A percentile compares a stretch with the other conserved stretches of the same genome.
phyloP scores from a whole-genome alignment of 148 eudicot genomes.

The Fagopyrum tataricum region DNA sequence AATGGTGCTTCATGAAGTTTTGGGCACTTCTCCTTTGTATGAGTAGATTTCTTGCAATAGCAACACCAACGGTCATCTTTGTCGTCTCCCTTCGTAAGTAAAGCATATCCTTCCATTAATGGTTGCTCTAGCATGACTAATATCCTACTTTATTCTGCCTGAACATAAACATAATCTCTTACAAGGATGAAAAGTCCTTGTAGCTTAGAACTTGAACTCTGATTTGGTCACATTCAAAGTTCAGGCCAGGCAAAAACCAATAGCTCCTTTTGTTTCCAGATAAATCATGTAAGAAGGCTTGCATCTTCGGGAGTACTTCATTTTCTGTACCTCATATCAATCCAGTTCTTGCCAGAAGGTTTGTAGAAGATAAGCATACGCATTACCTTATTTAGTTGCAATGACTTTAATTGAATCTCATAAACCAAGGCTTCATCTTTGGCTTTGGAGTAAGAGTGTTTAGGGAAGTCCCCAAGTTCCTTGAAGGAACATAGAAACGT shows the following conservation, averaged over 20 bases:
- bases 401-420: too few relatives aligned
- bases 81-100: too few relatives aligned
- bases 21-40: too few relatives aligned
- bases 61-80: background rate
- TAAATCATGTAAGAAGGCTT: background rate
- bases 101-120: too few relatives aligned
- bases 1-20: too few relatives aligned
- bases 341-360: too few relatives aligned
- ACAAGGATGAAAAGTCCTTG: background rate
- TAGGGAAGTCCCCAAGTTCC: background rate
- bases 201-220: background rate
- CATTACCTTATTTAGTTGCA: too few relatives aligned
- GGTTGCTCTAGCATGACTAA: background rate
- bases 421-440: too few relatives aligned
- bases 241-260: background rate
- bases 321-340: too few relatives aligned
- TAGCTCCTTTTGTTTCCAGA: background rate
- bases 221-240: background rate
- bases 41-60: too few relatives aligned
- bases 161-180: background rate
- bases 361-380: too few relatives aligned
- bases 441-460: background rate
- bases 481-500: background rate
- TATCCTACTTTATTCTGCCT: background rate
- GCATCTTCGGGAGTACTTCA: too few relatives aligned